Evolutionary conservation across 257 asterid species (phyloP).

Genomic region (Craterostigma plantagineum): DNA sequence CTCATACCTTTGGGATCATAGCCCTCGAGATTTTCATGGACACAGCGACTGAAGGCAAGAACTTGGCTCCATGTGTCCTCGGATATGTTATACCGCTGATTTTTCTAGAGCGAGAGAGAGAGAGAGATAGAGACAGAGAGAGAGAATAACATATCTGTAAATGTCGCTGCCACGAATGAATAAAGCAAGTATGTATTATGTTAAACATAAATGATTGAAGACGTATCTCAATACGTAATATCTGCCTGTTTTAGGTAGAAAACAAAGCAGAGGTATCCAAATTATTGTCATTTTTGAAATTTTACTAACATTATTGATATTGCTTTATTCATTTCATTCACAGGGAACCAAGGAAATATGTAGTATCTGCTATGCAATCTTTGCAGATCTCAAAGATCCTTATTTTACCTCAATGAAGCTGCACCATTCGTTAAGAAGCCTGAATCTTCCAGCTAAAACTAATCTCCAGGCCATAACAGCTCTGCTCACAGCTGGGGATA

Average conservation of each 20-base stretch:
- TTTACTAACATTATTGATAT: no score
- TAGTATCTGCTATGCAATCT: no score
- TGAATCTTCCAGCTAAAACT: conserved; percentile 82
- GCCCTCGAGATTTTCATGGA: conserved; percentile 89
- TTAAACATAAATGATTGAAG: no score
- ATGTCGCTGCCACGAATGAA: background rate
- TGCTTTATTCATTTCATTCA: no score
- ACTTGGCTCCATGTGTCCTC: conserved; percentile 97
- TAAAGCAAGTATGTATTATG: background rate
- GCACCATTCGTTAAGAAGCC: conserved; percentile 82
- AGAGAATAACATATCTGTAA: background rate
- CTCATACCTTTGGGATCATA: conserved; percentile 85
- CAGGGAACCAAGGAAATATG: no score
- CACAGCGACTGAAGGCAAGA: conserved; percentile 80
- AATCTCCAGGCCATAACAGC: conserved; percentile 87
- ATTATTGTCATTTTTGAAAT: no score
- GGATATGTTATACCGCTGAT: conserved; percentile 81
- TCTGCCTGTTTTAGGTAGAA: no score
- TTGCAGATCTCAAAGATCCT: conserved; percentile 6
- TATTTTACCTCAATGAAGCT: conserved; percentile 67
- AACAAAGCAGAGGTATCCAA: no score
- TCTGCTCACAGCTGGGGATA: conserved; percentile 59
- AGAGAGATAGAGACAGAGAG: conserved; percentile 3
- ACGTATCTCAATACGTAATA: no score
- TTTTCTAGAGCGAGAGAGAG: conserved; percentile 25